phyloP scores from a whole-genome alignment of 2,329 filamentous ascomycete species.

The Cladosporium sp. region DNA sequence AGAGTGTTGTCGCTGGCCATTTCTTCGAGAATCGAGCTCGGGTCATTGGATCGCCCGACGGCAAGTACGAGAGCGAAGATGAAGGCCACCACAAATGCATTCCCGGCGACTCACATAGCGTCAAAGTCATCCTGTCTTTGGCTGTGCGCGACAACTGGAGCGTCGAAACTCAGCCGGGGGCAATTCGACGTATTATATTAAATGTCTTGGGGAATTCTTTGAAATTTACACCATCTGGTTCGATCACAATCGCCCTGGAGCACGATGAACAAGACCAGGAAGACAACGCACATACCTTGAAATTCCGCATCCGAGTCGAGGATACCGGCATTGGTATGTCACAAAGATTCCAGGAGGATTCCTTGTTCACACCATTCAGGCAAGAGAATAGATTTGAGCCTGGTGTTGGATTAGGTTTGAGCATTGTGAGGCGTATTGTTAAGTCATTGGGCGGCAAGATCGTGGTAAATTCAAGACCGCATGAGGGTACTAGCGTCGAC shows the following conservation, averaged over 20 bases:
- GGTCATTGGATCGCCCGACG: background rate
- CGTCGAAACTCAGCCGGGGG: conserved; percentile 43
- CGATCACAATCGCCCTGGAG: conserved; percentile 34
- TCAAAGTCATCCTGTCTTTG: background rate
- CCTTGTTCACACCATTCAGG: conserved; percentile 31
- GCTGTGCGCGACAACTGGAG: conserved; percentile 31
- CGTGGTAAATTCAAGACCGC: conserved; percentile 46
- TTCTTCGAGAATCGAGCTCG: conserved; percentile 30
- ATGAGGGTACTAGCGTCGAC: conserved; percentile 22
- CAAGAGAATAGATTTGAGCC: conserved; percentile 30
- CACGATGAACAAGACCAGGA: conserved; percentile 21
- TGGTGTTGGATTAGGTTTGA: conserved; percentile 33
- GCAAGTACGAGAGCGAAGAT: background rate
- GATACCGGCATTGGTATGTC: conserved; percentile 34
- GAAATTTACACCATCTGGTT: conserved; percentile 41
- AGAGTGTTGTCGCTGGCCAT: conserved; percentile 51
- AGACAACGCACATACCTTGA: conserved; percentile 4
- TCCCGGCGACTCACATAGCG: background rate
- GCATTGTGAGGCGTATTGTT: conserved; percentile 38
- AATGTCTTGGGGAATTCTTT: conserved; percentile 40
- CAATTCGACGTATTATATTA: conserved; percentile 34
- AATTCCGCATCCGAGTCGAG: conserved; percentile 17
- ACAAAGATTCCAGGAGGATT: conserved; percentile 25
- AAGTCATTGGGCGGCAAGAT: conserved; percentile 56
- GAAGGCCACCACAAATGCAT: background rate